Conservation (phyloP, 257 asterid species). For the Penstemon eatonii region DNA sequence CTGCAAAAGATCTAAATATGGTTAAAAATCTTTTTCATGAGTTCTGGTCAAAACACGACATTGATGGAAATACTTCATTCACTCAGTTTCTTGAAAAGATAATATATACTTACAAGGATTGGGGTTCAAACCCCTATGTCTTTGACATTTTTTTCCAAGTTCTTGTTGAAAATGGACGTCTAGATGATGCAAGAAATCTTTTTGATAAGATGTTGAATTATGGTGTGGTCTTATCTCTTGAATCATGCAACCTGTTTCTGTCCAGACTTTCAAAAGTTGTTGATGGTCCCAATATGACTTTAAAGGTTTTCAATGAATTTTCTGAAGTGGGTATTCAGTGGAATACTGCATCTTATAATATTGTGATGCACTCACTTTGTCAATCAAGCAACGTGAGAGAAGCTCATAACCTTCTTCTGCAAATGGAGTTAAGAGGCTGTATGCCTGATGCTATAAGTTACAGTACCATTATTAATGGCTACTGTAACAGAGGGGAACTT, state of each 20-base stretch:
- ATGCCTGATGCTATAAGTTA: conserved; percentile 81
- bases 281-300: conserved; percentile 45
- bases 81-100: conserved; percentile 66
- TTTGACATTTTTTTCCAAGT: conserved; percentile 80
- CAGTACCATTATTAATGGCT: conserved; percentile 81
- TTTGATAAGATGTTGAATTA: conserved; percentile 70
- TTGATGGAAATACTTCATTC: conserved; percentile 42
- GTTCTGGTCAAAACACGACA: conserved; percentile 46
- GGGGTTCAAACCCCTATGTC: conserved; percentile 81
- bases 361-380: conserved; percentile 73
- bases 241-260: conserved; percentile 76
- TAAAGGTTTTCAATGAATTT: conserved; percentile 63
- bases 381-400: conserved; percentile 56
- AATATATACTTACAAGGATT: conserved; percentile 77
- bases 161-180: conserved; percentile 58
- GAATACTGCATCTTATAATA: conserved; percentile 75
- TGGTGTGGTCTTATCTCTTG: conserved; percentile 68
- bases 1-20: conserved; percentile 52
- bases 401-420: conserved; percentile 72
- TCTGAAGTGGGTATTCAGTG: conserved; percentile 69
- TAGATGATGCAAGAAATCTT: conserved; percentile 64
- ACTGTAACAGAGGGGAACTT: conserved; percentile 62
- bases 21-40: conserved; percentile 52
- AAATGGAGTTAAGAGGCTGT: conserved; percentile 73
- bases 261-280: conserved; percentile 51